Conservation (phyloP, 192 early-diverging fungal genomes). For the Gryganskiella cystojenkinii region DNA sequence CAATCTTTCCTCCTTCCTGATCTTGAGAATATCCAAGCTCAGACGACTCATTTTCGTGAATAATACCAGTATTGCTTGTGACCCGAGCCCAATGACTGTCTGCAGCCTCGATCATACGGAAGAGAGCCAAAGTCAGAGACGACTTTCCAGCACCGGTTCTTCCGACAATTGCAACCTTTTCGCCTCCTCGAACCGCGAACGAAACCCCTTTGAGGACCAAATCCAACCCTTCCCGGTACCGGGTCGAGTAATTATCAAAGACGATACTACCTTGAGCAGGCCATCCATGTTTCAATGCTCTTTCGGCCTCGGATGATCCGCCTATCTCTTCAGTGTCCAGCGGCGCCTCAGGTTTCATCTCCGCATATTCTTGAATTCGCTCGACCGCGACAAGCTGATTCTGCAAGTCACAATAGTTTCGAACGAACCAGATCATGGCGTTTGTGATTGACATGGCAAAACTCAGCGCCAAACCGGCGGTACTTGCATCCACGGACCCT, state of each 20-base stretch:
- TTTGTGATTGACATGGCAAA: constrained; percentile 83
- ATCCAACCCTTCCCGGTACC: constrained; percentile 85
- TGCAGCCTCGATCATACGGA: constrained; percentile 59
- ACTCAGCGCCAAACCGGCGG: constrained; percentile 71
- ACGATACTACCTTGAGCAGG: constrained; percentile 77
- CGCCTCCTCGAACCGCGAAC: constrained; percentile 23
- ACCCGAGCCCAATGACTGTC: constrained; percentile 58
- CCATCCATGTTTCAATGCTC: constrained; percentile 72
- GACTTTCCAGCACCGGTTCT: constrained; percentile 63
- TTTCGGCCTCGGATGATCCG: too few species aligned
- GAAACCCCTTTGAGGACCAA: constrained; percentile 75
- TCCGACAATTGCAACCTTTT: constrained; percentile 86
- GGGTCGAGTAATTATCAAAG: constrained; percentile 81
- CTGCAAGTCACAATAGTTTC: constrained; percentile 88
- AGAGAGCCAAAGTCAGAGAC: constrained; percentile 63
- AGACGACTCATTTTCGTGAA: constrained; percentile 12
- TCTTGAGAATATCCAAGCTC: background rate
- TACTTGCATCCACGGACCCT: constrained; percentile 70
- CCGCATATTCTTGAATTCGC: constrained; percentile 79
- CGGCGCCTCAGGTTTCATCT: constrained; percentile 82
- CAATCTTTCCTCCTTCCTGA: constrained; percentile 52
- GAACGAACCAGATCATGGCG: constrained; percentile 87
- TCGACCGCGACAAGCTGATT: constrained; percentile 79
- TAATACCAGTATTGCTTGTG: constrained; percentile 10
- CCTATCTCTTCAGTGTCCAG: constrained; percentile 74